Evolutionary conservation across 208 protist genomes (phyloP).

Genomic region (Trichomonas vaginalis): DNA sequence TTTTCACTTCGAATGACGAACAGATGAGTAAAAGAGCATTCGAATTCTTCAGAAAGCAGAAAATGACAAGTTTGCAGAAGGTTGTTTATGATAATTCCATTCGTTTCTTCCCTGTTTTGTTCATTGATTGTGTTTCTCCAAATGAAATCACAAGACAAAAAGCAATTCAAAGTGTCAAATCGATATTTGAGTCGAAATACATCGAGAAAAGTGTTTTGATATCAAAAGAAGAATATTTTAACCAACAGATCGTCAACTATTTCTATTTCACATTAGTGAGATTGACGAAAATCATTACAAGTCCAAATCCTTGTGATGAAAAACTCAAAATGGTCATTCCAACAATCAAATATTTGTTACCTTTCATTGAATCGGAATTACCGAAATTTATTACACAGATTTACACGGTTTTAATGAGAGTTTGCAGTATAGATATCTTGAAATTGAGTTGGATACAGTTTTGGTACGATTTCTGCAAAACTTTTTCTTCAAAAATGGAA

Average conservation of each 20-base stretch:
- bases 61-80: not conserved
- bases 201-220: not conserved
- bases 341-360: not conserved
- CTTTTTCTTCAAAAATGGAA: not conserved
- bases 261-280: not conserved
- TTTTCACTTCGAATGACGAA: not conserved
- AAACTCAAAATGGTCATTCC: not conserved
- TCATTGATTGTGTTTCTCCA: not conserved
- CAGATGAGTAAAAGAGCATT: not conserved
- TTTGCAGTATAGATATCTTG: not conserved
- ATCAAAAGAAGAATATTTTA: not conserved
- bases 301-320: not conserved
- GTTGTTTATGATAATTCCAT: no score
- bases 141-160: not conserved
- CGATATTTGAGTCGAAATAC: not conserved
- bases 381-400: not conserved
- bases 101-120: no score
- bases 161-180: not conserved
- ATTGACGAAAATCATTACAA: not conserved
- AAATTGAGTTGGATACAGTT: not conserved
- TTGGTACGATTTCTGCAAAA: not conserved
- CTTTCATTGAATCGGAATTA: not conserved
- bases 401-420: not conserved
- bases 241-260: not conserved
- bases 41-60: not conserved